A percentile compares a stretch with the other conserved stretches of the same genome.
Evolutionary conservation across 768 basidiomycete species (phyloP).

Genomic region (Lentinula guzmanii): DNA sequence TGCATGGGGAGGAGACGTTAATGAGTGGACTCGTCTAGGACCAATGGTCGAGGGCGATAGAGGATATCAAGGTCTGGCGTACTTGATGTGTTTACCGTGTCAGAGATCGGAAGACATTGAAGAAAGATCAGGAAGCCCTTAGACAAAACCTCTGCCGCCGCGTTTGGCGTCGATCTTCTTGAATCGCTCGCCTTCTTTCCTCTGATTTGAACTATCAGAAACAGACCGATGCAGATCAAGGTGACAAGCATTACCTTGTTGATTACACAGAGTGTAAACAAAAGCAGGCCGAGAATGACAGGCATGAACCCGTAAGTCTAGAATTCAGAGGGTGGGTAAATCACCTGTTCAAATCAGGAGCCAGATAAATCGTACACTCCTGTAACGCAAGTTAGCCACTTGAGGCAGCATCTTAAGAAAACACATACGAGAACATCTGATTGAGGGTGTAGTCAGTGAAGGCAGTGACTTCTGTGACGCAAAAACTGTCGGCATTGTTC

Average conservation of each 20-base stretch:
- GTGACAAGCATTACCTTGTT: slow-evolving; percentile 46
- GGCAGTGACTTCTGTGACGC: slow-evolving; percentile 62
- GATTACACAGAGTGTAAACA: slow-evolving; percentile 83
- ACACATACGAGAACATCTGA: slow-evolving; percentile 74
- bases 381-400: slow-evolving; percentile 17
- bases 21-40: background rate
- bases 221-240: slow-evolving; percentile 7
- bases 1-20: background rate
- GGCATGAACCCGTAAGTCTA: slow-evolving; percentile 83
- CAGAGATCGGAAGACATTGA: too few relatives aligned
- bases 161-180: slow-evolving; percentile 86
- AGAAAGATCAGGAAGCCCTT: slow-evolving; percentile 14
- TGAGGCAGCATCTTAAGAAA: background rate
- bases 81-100: background rate
- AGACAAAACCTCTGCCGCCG: slow-evolving; percentile 84
- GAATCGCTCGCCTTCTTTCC: slow-evolving; percentile 79
- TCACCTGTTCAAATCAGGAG: background rate
- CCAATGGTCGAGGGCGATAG: background rate
- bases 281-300: slow-evolving; percentile 65
- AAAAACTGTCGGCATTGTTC: slow-evolving; percentile 44
- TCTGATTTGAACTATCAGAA: slow-evolving; percentile 31
- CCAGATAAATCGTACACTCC: slow-evolving; percentile 31
- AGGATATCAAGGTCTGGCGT: background rate
- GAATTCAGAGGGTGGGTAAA: slow-evolving; percentile 3
- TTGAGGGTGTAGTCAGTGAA: slow-evolving; percentile 73